These are phyloP conservation scores for Fusarium xyrophilum DNA, from an alignment of 2,329 filamentous ascomycete genomes.

Conservation along the genomic window DNA sequence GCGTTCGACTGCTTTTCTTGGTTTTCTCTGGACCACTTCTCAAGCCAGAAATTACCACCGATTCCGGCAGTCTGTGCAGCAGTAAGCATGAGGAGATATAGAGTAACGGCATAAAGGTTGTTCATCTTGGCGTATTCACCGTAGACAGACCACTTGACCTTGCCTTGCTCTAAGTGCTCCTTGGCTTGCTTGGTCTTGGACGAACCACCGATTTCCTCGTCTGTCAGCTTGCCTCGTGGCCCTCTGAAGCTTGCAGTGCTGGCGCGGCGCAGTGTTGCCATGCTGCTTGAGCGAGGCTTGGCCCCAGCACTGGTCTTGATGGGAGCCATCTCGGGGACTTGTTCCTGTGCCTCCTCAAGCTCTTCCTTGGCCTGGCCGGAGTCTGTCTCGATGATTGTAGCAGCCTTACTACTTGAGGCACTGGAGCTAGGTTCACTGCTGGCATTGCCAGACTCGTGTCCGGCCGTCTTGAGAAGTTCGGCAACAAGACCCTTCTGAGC, in stretches of 20 bases:
- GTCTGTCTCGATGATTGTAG: slow-evolving; percentile 62
- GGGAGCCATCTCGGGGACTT: slow-evolving; percentile 75
- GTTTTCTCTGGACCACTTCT: slow-evolving; percentile 88
- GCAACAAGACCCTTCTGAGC: slow-evolving; percentile 93
- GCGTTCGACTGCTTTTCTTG: slow-evolving; percentile 71
- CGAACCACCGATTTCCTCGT: slow-evolving; percentile 77
- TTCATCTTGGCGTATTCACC: slow-evolving; percentile 93
- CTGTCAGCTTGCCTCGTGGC: slow-evolving; percentile 80
- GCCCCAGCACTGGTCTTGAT: slow-evolving; percentile 65
- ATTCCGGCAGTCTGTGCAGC: slow-evolving; percentile 84
- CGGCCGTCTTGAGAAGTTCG: slow-evolving; percentile 80
- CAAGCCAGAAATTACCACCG: slow-evolving; percentile 89
- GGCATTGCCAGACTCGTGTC: slow-evolving; percentile 59
- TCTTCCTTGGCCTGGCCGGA: slow-evolving; percentile 65
- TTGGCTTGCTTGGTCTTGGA: slow-evolving; percentile 85
- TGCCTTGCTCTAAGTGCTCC: slow-evolving; percentile 91
- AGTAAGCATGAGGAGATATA: slow-evolving; percentile 81
- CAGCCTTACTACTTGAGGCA: slow-evolving; percentile 59
- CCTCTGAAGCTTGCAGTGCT: slow-evolving; percentile 91
- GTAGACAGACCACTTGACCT: slow-evolving; percentile 96
- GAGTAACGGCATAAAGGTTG: slow-evolving; percentile 80
- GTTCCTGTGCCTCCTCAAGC: slow-evolving; percentile 80
- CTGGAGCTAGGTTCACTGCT: slow-evolving; percentile 54
- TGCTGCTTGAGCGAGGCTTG: slow-evolving; percentile 72
- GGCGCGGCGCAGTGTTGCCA: slow-evolving; percentile 82